A percentile compares a stretch with the other conserved stretches of the same genome.
Conservation (phyloP, 441 rosid species). For the California macrophylla region DNA sequence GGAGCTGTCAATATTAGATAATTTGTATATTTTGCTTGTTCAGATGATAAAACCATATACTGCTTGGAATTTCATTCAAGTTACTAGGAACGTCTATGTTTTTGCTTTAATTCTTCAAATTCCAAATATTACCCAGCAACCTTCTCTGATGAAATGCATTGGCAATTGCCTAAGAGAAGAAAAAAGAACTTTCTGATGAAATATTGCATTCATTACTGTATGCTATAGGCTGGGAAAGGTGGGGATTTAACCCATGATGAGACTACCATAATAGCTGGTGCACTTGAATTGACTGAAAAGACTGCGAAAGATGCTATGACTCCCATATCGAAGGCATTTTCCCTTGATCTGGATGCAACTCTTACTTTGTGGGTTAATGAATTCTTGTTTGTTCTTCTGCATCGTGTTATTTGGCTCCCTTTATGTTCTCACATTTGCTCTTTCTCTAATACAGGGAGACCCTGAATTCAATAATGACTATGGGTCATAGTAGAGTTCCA, state of each 20-base stretch:
- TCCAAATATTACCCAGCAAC: background rate
- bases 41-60: background rate
- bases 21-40: background rate
- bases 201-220: background rate
- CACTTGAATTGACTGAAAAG: slow-evolving; percentile 78
- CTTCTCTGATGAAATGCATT: background rate
- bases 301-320: slow-evolving; percentile 82
- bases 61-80: background rate
- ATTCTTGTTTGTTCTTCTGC: background rate
- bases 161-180: too few relatives aligned
- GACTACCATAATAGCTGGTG: slow-evolving; percentile 86
- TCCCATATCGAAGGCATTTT: slow-evolving; percentile 63
- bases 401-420: background rate
- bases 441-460: slow-evolving; percentile 36
- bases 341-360: slow-evolving; percentile 59
- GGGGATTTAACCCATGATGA: slow-evolving; percentile 85
- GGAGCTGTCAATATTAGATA: background rate
- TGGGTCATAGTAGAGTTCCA: slow-evolving; percentile 91
- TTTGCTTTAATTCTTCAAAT: background rate
- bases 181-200: background rate
- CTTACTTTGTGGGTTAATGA: slow-evolving; percentile 44
- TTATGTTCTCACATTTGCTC: slow-evolving; percentile 4
- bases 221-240: slow-evolving; percentile 75
- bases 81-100: background rate
- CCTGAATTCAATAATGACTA: slow-evolving; percentile 70